Conservation (phyloP, 345 rosid species). For the Stellera chamaejasme region DNA sequence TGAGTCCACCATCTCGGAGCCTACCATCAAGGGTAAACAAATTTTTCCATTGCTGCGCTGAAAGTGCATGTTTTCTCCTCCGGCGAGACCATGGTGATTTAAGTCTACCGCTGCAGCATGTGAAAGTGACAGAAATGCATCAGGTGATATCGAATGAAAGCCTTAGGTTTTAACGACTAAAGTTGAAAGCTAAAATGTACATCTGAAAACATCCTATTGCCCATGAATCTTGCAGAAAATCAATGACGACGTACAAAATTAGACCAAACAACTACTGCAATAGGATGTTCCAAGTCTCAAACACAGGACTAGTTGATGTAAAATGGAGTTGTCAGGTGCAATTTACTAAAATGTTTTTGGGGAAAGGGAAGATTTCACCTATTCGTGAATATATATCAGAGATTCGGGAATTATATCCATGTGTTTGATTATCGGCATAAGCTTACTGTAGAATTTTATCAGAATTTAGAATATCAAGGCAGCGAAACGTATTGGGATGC, state of each 20-base stretch:
- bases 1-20: conserved; percentile 65
- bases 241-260: not conserved
- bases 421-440: no score
- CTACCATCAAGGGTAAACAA: conserved; percentile 68
- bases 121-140: conserved; percentile 2
- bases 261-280: no score
- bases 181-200: not conserved
- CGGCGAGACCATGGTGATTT: conserved; percentile 92
- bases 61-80: conserved; percentile 64
- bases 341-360: no score
- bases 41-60: conserved; percentile 66
- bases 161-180: not conserved
- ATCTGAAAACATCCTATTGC: not conserved
- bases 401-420: no score
- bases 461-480: no score
- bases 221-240: not conserved
- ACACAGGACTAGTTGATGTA: no score
- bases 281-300: no score
- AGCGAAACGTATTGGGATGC: no score
- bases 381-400: no score
- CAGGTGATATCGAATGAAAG: not conserved
- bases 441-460: no score
- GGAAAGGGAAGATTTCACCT: no score
- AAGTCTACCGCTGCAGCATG: conserved; percentile 46
- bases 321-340: no score